Evolutionary conservation across 2,329 filamentous ascomycete species (phyloP).

Genomic region (Colletotrichum noveboracense): DNA sequence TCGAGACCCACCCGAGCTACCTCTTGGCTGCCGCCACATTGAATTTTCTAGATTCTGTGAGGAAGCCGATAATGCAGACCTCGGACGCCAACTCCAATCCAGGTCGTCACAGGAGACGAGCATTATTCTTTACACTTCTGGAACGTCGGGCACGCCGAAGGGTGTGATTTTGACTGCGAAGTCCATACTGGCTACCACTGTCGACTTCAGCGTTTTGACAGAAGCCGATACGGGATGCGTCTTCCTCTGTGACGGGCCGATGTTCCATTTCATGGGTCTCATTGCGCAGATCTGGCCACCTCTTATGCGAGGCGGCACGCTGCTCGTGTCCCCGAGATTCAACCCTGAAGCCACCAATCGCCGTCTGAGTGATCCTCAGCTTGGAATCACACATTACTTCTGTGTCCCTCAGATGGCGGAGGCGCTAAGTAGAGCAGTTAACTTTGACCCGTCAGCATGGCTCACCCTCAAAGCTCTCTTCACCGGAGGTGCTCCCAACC

Average conservation of each 20-base stretch:
- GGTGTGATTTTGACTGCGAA: neutral
- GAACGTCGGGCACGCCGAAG: conserved; percentile 10
- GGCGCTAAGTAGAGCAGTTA: neutral
- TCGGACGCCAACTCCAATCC: neutral
- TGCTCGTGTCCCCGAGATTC: conserved; percentile 8
- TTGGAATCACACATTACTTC: conserved; percentile 12
- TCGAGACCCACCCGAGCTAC: neutral
- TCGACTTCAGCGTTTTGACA: conserved; percentile 4
- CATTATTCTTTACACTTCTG: conserved; percentile 13
- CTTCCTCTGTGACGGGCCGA: conserved; percentile 19
- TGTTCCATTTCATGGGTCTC: conserved; percentile 20
- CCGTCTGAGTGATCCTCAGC: neutral
- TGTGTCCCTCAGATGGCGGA: conserved; percentile 20
- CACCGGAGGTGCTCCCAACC: conserved; percentile 11
- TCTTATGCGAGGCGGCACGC: conserved; percentile 1
- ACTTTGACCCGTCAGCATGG: conserved; percentile 5
- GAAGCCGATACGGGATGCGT: conserved; percentile 6
- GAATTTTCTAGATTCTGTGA: neutral
- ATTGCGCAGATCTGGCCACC: conserved; percentile 5
- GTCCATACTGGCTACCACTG: neutral
- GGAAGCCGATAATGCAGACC: neutral
- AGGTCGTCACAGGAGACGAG: neutral
- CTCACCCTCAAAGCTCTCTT: conserved; percentile 7
- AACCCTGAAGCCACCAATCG: neutral
- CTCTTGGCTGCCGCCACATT: conserved; percentile 2